phyloP scores from a whole-genome alignment of 768 basidiomycete species.

The Pleurotus platypus region DNA sequence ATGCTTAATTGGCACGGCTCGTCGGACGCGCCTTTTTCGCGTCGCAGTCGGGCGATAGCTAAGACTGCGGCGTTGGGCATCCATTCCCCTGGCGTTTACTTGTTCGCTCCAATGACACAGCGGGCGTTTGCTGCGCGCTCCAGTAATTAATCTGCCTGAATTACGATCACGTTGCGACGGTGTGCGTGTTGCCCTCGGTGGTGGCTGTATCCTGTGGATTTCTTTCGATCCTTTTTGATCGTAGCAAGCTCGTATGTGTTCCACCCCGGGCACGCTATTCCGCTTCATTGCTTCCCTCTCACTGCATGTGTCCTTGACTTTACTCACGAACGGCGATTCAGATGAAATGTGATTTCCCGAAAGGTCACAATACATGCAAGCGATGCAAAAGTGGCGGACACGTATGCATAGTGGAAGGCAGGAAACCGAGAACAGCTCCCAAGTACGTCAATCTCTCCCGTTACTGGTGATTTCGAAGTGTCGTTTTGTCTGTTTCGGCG shows the following conservation, averaged over 20 bases:
- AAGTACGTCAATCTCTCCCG: constrained; percentile 56
- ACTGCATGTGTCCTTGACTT: constrained; percentile 5
- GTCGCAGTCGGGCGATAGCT: no score
- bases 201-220: constrained; percentile 3
- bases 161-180: neutral
- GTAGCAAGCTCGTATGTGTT: constrained; percentile 4
- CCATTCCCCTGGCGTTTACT: neutral
- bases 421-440: constrained; percentile 73
- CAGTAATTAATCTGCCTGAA: neutral
- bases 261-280: neutral
- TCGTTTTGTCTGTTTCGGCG: constrained; percentile 6
- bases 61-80: neutral
- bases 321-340: constrained; percentile 22
- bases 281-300: neutral
- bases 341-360: constrained; percentile 88
- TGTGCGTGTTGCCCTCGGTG: neutral
- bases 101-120: neutral
- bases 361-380: constrained; percentile 70
- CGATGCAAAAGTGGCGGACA: constrained; percentile 72
- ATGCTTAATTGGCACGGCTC: neutral
- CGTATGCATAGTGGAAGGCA: constrained; percentile 79
- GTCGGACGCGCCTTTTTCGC: no score
- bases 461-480: constrained; percentile 12
- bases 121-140: neutral
- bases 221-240: constrained; percentile 3